Conservation (phyloP, 345 rosid species). For the Raphanus raphanistrum region DNA sequence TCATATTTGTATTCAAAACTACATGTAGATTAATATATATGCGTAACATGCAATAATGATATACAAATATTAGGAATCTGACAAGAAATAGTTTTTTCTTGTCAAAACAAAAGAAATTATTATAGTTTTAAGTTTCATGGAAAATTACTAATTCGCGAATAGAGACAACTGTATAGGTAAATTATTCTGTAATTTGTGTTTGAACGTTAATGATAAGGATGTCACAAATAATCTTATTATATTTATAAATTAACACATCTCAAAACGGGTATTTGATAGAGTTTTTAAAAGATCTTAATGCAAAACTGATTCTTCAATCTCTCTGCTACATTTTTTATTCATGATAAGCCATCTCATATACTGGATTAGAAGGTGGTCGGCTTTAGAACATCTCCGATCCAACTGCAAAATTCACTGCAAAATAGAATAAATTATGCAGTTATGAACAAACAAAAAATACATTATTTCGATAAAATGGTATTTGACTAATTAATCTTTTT, state of each 20-base stretch:
- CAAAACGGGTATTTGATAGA: neutral
- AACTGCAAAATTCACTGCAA: no score
- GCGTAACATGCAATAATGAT: neutral
- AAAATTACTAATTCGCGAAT: no score
- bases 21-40: neutral
- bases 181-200: neutral
- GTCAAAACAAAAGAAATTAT: no score
- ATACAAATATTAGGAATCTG: neutral
- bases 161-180: neutral
- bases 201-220: neutral
- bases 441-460: no score
- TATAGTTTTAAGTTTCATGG: no score
- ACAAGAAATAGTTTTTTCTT: no score
- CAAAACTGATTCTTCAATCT: neutral
- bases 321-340: neutral
- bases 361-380: neutral
- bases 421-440: no score
- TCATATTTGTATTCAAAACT: neutral
- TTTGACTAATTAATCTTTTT: no score
- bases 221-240: neutral
- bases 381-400: neutral
- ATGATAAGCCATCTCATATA: neutral
- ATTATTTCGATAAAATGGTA: no score
- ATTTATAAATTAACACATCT: neutral
- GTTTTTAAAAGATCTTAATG: neutral